phyloP scores from a whole-genome alignment of 306 rosid species.

The Mimosa bimucronata region DNA sequence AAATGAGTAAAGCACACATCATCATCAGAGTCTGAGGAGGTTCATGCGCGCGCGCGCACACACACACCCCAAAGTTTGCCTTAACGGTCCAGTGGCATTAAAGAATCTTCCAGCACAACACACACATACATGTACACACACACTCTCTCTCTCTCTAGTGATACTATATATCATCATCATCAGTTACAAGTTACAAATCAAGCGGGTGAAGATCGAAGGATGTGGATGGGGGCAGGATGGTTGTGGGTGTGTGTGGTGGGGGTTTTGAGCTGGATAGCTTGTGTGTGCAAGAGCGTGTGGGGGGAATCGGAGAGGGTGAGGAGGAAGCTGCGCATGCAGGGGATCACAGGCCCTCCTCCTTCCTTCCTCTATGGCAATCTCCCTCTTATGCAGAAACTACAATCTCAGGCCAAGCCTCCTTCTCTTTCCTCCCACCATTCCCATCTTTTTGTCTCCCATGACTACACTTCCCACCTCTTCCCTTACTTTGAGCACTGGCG shows the following conservation, averaged over 20 bases:
- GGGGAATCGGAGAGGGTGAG: conserved; percentile 54
- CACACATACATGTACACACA: too few species aligned
- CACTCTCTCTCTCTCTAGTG: too few species aligned
- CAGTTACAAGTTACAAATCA: too few species aligned
- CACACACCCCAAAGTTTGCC: too few species aligned
- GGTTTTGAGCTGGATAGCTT: conserved; percentile 43
- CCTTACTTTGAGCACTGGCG: conserved; percentile 90
- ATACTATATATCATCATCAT: too few species aligned
- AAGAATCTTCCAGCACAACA: neutral
- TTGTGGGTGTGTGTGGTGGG: conserved; percentile 40
- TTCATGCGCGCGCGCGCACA: too few species aligned
- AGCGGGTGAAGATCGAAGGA: neutral
- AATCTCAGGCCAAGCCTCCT: conserved; percentile 40
- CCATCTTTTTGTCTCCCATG: conserved; percentile 65
- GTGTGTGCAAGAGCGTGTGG: conserved; percentile 48
- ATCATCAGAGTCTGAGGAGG: too few species aligned
- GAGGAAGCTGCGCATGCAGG: conserved; percentile 66
- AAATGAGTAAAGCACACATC: too few species aligned
- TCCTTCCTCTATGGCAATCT: conserved; percentile 70
- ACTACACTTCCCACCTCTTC: conserved; percentile 79
- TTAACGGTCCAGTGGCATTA: too few species aligned
- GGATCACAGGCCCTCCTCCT: conserved; percentile 78
- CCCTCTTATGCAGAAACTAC: conserved; percentile 76
- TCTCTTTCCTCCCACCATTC: conserved; percentile 22
- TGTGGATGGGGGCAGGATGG: conserved; percentile 33